These are phyloP conservation scores for Akanthomyces muscarius DNA, from an alignment of 2,329 filamentous ascomycete species.

Conservation along the genomic window DNA sequence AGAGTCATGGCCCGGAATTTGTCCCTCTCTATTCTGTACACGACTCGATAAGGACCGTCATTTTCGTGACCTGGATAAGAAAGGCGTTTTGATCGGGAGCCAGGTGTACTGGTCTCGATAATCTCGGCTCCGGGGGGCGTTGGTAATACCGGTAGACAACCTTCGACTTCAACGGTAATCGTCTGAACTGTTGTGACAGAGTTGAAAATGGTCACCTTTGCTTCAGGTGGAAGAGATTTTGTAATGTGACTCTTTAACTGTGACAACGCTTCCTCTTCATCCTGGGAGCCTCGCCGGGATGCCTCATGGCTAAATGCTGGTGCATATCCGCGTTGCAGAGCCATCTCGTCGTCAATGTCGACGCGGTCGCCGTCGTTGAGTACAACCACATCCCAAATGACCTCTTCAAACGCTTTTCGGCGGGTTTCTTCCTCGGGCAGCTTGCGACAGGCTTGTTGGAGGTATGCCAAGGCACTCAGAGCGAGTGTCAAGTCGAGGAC, in stretches of 20 bases:
- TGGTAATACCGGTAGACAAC: constrained; percentile 47
- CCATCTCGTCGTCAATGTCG: constrained; percentile 43
- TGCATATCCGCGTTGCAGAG: constrained; percentile 12
- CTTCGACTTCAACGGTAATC: constrained; percentile 60
- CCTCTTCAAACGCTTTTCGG: constrained; percentile 48
- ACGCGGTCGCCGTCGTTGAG: constrained; percentile 55
- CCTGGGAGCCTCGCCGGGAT: constrained; percentile 10
- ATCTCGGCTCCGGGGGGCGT: constrained; percentile 58
- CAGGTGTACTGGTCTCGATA: constrained; percentile 45
- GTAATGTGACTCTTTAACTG: constrained; percentile 52
- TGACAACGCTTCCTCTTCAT: constrained; percentile 39
- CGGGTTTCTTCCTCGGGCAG: constrained; percentile 47
- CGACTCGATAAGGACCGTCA: constrained; percentile 47
- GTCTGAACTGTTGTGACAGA: constrained; percentile 58
- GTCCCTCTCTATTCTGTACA: constrained; percentile 56
- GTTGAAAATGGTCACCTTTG: constrained; percentile 57
- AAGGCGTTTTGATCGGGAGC: constrained; percentile 19
- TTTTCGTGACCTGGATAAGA: constrained; percentile 23
- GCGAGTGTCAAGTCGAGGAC: constrained; percentile 59
- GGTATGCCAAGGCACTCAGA: constrained; percentile 56
- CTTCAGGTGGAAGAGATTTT: constrained; percentile 50
- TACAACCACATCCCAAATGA: constrained; percentile 65
- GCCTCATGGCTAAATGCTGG: neutral
- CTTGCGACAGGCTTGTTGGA: constrained; percentile 54
- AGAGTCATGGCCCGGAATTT: constrained; percentile 42